Percentiles rank a stretch among this genome's conserved stretches.
Evolutionary conservation across 257 asterid genomes (phyloP).

Genomic region (Haberlea rhodopensis): DNA sequence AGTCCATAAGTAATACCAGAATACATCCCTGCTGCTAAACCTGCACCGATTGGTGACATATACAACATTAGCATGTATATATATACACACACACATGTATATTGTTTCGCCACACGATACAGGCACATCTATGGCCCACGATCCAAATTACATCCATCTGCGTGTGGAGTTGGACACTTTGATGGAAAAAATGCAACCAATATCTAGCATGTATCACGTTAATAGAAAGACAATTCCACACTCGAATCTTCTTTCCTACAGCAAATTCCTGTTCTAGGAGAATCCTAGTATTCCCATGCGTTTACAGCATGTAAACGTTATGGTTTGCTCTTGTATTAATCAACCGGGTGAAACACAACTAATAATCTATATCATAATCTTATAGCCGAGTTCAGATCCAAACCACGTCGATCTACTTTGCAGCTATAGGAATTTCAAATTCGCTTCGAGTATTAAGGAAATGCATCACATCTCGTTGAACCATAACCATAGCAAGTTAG

Average conservation of each 20-base stretch:
- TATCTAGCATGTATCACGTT: too few species aligned
- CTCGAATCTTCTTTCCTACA: too few species aligned
- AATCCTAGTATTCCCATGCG: neutral
- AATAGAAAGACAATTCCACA: too few species aligned
- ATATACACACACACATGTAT: too few species aligned
- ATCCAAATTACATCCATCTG: neutral
- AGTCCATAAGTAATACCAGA: constrained; percentile 85
- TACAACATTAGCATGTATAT: neutral
- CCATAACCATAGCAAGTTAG: neutral
- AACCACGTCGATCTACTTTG: neutral
- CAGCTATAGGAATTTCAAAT: neutral
- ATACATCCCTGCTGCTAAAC: constrained; percentile 86
- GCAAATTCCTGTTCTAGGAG: too few species aligned
- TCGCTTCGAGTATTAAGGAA: neutral
- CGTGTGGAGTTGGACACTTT: too few species aligned
- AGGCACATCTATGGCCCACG: neutral
- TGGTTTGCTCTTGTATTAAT: too few species aligned
- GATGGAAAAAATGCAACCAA: too few species aligned
- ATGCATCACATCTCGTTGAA: neutral
- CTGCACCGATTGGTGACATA: constrained; percentile 31
- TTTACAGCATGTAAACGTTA: too few species aligned
- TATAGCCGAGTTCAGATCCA: neutral
- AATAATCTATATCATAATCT: too few species aligned
- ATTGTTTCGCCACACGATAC: too few species aligned
- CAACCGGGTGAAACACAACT: neutral